Base-by-base conservation (phyloP, 176 grass and related monocot species). In the Ensete ventricosum region DNA sequence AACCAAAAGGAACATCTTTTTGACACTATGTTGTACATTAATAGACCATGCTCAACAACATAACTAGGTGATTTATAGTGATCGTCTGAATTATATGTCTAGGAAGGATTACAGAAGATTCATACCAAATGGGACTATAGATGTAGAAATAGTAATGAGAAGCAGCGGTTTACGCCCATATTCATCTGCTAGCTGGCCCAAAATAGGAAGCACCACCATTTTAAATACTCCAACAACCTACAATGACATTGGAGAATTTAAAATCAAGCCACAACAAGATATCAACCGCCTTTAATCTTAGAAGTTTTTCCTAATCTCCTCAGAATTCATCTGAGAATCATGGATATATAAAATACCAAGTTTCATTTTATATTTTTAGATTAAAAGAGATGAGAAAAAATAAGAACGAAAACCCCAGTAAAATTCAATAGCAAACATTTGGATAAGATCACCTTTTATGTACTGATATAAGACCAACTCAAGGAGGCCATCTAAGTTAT, bases 211-310 rank as follows among this genome's bases (percentile, higher is more conserved):
- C 10, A 83, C 84, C 29, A 92, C 68, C 52, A 84, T 80, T 70
- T 83, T 92, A 86, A 96, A 92, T 52, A 90, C 79, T 26, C 89
- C 93, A 50, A 91, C 89, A 23, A 90, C 71, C 93, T 92, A 86
- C 52, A 83, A 25, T 17, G 22, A 8, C 23, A 74, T 53, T 29
- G 25, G 3, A 54, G 53, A 74, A 14, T 55, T n/a, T 55, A 13
- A 54, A 57, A 51, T 7, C 11, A 53, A 16, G 65, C 24, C 13
- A 26, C 11, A 67, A 16, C 3, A 67, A 34, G 26, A 43, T 43
- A 43, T 17, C 24, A 67, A 67, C 24, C 34, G 34, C 34, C 34
- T 43, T 5, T 43, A 4, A 43, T 43, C 34, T 43, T 43, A 43
- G 34, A 43, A 43, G 34, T 43, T 43, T 43, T 4, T 0, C 6